Percentiles rank a stretch among this genome's conserved stretches.
Evolutionary conservation across 164 flowering plant genomes (phyloP).

Genomic region (Berberis thunbergii): DNA sequence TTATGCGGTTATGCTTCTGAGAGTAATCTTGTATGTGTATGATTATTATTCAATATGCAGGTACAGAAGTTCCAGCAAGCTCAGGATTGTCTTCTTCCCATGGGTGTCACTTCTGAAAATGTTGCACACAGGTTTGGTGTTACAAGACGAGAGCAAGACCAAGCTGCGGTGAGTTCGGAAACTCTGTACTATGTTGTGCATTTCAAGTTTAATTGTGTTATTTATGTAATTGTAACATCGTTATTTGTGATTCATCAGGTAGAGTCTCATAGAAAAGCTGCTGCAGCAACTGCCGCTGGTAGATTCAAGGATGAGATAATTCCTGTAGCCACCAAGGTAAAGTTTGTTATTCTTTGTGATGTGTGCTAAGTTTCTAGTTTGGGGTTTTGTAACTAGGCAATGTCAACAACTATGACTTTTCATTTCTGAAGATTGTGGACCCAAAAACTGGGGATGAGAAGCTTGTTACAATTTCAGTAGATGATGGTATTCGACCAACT

Average conservation of each 20-base stretch:
- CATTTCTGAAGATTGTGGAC: constrained; percentile 56
- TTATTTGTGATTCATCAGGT: constrained; percentile 33
- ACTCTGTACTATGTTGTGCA: not conserved
- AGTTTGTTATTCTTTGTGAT: not conserved
- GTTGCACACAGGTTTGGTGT: constrained; percentile 93
- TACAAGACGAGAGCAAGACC: constrained; percentile 86
- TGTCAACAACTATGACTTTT: not conserved
- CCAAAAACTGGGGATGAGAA: constrained; percentile 90
- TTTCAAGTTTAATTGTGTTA: not conserved
- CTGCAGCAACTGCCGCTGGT: constrained; percentile 92
- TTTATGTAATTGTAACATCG: not conserved
- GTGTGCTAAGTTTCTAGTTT: not conserved
- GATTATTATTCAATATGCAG: constrained; percentile 25
- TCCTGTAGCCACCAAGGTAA: constrained; percentile 85
- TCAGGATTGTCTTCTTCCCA: constrained; percentile 90
- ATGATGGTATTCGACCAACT: constrained; percentile 88
- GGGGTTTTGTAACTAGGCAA: not conserved
- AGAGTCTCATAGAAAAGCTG: constrained; percentile 85
- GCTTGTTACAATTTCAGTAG: constrained; percentile 56
- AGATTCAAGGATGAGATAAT: constrained; percentile 90
- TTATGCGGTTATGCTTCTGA: not conserved
- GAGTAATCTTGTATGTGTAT: not conserved
- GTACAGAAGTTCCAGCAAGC: constrained; percentile 54
- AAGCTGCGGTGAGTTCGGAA: constrained; percentile 79
- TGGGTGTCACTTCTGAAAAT: constrained; percentile 98